Percentiles rank a stretch among this genome's conserved stretches.
Evolutionary conservation across 208 protist genomes (phyloP).

Genomic region (Perkinsela sp.): DNA sequence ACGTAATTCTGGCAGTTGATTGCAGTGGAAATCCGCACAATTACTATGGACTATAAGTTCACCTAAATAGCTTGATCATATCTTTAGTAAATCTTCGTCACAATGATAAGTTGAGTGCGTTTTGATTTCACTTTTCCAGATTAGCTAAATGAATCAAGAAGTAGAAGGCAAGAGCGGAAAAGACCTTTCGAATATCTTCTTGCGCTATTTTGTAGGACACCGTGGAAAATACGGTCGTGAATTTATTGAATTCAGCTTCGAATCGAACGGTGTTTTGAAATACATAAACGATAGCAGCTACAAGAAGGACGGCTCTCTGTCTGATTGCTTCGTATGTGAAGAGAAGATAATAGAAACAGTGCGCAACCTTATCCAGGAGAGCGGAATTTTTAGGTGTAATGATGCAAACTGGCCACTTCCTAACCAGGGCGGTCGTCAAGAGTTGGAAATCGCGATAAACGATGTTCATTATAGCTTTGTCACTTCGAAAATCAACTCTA

Average conservation of each 20-base stretch:
- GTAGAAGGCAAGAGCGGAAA: no score
- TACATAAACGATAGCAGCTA: constrained; percentile 63
- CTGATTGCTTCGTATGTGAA: constrained; percentile 34
- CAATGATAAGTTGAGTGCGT: no score
- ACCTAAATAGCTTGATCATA: no score
- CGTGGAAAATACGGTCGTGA: constrained; percentile 56
- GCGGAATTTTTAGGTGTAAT: constrained; percentile 24
- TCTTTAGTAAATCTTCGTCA: no score
- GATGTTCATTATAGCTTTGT: constrained; percentile 51
- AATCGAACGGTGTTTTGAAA: constrained; percentile 33
- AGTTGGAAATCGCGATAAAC: constrained; percentile 49
- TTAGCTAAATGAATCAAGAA: no score
- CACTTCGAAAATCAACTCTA: constrained; percentile 49
- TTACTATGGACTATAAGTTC: no score
- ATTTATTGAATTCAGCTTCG: constrained; percentile 50
- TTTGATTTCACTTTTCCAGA: no score
- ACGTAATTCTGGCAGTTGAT: no score
- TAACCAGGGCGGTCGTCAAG: constrained; percentile 47
- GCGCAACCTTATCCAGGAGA: constrained; percentile 26
- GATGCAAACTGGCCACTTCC: constrained; percentile 45
- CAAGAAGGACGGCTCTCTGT: constrained; percentile 58
- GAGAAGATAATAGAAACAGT: constrained; percentile 30
- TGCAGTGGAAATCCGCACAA: no score
- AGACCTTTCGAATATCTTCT: constrained; percentile 11
- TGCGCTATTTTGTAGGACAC: constrained; percentile 53